Base-by-base conservation (phyloP, 352 stramenopile genomes). In the Globisporangium abappressorium region DNA sequence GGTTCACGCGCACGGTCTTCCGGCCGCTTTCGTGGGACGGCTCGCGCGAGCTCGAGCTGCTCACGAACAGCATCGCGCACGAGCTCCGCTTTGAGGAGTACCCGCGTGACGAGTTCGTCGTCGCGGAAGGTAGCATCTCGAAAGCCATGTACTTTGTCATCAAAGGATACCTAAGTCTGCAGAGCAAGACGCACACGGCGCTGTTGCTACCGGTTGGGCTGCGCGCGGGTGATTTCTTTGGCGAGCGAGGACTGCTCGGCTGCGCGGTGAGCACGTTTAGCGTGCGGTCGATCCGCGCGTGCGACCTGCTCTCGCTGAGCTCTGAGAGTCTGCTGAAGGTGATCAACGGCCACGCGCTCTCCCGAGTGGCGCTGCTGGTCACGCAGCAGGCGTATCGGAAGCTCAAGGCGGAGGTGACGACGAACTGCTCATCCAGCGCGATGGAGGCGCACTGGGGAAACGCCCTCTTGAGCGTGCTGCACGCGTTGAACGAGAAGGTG, bases 61-160 rank as follows among this genome's bases (percentile, higher is more conserved):
- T 84, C 0, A 72, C 74, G 11, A 65, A 60, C 1, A 70, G 71
- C 3, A 74, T 88, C 9, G 80, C 84, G 11, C 69, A 80, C 28
- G 69, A 82, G 8, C 72, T 92, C 15, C 76, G 72, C 22, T 90
- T 89, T 46, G 77, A 91, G 65, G 72, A 80, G 6, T 92, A 89
- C 57, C 82, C 84, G 20, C 79, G 80, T 18, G 82, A 87, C 54
- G 84, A 92, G 36, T 80, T 59, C 12, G 77, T 91, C 28, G 62
- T 91, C 9, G 60, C 78, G 20, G 84, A 92, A 75, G 82, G 84
- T 5, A 86, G 73, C 34, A 84, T 92, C 49, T 71, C 78, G 2
- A 85, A 80, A 18, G 75, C 82, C n/a, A 90, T 91, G 82, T 91
- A 87, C 69, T 91, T 92, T 58, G 80, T 92, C 20, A 73, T 87